Evolutionary conservation across 441 rosid genomes (phyloP), one percentile per base, ranked within the genome.

Genomic region (Kokia cookei): DNA sequence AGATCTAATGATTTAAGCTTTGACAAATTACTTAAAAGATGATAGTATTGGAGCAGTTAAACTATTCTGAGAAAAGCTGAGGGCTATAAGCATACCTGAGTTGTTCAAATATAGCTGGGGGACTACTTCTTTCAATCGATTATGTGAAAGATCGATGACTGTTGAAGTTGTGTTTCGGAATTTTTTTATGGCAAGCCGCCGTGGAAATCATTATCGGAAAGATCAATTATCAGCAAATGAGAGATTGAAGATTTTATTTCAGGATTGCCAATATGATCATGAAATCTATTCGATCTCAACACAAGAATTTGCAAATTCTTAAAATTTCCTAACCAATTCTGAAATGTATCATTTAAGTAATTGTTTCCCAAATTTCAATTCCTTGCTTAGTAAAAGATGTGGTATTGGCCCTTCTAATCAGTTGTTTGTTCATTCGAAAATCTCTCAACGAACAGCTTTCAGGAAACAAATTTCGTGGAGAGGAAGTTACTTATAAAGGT

Each of bases 301-400:
- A 50, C 19, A 50, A 15, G 19, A 50, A 50, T 50, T 47, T 12
- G 50, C 13, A 47, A 4, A 13, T 47, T 13, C 15, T 47, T 12
- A 5, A 47, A 12, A 13, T 47, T 47, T 47, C 51, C n/a, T 47
- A 47, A 47, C 51, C n/a, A 47, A 13, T 0, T 0, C 53, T 78
- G 55, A 69, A 82, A 6, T 11, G 77, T 57, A 29, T 69, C 81
- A n/a, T 74, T 61, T 3, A 75, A 71, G 45, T 27, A 10, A 61
- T 77, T 79, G 73, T 76, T 62, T 2, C 79, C 45, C 0, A 79
- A 35, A 22, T 82, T 71, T 79, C 61, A 82, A 70, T 4, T 22
- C 42, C 17, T 7, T 60, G 63, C 79, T 74, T 72, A 47, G 3
- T 6, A 11, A 42, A 42, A 19, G 2, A 42, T 17, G 14, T 65